These are phyloP conservation scores for Clohesyomyces aquaticus DNA, from an alignment of 495 filamentous ascomycete species.

Conservation along the genomic window DNA sequence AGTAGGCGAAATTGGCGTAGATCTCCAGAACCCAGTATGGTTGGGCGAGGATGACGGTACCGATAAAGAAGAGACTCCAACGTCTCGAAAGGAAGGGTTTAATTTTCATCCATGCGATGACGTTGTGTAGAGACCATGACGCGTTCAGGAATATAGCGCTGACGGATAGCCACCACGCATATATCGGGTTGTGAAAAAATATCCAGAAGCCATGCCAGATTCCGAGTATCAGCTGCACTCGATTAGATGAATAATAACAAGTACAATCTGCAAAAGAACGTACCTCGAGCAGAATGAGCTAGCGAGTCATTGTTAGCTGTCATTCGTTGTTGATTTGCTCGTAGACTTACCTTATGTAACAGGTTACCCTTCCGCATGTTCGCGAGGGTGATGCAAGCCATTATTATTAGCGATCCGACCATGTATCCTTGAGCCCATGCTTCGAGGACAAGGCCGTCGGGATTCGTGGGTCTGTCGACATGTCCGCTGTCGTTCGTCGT, in stretches of 20 bases:
- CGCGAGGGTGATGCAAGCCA: slow-evolving; percentile 46
- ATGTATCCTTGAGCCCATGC: slow-evolving; percentile 50
- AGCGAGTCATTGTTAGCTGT: not conserved
- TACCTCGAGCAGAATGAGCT: slow-evolving; percentile 49
- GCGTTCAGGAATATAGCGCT: slow-evolving; percentile 46
- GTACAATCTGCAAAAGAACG: not conserved
- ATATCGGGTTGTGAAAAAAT: slow-evolving; percentile 42
- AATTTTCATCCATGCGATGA: slow-evolving; percentile 51
- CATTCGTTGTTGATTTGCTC: not conserved
- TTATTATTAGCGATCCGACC: slow-evolving; percentile 48
- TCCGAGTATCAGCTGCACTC: slow-evolving; percentile 44
- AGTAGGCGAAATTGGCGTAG: slow-evolving; percentile 49
- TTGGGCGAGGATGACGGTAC: slow-evolving; percentile 44
- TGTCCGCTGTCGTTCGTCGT: not conserved
- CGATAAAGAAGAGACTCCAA: slow-evolving; percentile 44
- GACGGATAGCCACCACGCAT: slow-evolving; percentile 47
- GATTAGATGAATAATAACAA: slow-evolving; percentile 11
- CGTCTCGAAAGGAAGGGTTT: slow-evolving; percentile 44
- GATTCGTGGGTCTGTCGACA: slow-evolving; percentile 36
- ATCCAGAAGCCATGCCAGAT: slow-evolving; percentile 48
- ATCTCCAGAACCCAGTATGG: slow-evolving; percentile 50
- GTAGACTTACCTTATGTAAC: slow-evolving; percentile 44
- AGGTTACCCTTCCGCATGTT: slow-evolving; percentile 48
- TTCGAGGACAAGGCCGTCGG: slow-evolving; percentile 43
- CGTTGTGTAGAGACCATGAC: slow-evolving; percentile 48